Percentiles rank a stretch among this genome's conserved stretches.
These are phyloP conservation scores for Oryza coarctata DNA, from an alignment of 176 grass and related monocot genomes.

Conservation along the genomic window DNA sequence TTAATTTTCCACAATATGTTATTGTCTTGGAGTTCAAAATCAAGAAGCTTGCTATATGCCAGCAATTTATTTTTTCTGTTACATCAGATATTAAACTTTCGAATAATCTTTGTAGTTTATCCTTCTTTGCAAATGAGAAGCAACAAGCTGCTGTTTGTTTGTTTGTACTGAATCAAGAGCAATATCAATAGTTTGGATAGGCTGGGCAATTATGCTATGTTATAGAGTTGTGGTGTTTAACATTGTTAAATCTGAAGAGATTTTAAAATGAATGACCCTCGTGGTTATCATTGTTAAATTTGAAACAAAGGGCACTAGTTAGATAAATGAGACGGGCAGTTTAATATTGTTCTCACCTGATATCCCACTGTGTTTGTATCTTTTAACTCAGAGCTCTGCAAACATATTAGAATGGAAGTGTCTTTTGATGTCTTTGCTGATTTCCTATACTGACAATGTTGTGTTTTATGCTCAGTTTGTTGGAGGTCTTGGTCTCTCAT, in stretches of 20 bases:
- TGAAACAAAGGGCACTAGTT: not conserved
- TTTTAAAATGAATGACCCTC: not conserved
- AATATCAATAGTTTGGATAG: not conserved
- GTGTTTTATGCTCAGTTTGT: constrained; percentile 64
- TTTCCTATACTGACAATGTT: not conserved
- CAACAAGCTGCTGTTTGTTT: not conserved
- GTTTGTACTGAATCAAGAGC: not conserved
- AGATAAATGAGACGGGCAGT: not conserved
- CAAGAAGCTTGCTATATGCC: not conserved
- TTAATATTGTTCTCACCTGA: not conserved
- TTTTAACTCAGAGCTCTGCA: not conserved
- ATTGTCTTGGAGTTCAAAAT: not conserved
- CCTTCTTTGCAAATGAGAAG: not conserved
- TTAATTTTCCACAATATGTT: not conserved
- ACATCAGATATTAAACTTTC: not conserved
- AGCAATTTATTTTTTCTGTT: not conserved
- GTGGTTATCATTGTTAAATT: not conserved
- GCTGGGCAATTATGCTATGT: not conserved
- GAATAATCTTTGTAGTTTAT: not conserved
- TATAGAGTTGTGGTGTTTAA: not conserved
- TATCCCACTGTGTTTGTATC: not conserved
- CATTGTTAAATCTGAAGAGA: not conserved
- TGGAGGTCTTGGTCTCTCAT: constrained; percentile 85
- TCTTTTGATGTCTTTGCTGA: not conserved
- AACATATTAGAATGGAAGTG: not conserved